These are phyloP conservation scores for Diplotaxis tenuifolia DNA, from an alignment of 345 rosid species.

Conservation along the genomic window DNA sequence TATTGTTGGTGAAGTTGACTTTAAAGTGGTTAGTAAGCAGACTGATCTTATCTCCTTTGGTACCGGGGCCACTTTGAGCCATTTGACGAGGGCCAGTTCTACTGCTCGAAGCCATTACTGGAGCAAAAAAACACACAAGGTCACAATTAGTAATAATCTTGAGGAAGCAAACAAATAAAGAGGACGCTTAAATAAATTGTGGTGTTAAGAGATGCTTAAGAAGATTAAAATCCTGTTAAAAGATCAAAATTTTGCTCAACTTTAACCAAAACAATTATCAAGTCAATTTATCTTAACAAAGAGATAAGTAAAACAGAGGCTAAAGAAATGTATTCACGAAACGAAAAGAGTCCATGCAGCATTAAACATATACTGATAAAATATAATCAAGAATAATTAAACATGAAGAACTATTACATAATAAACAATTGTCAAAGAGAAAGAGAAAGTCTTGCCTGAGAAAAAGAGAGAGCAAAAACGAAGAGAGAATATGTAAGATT, in stretches of 20 bases:
- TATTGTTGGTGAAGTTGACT: constrained; percentile 48
- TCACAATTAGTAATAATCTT: no score
- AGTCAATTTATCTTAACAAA: no score
- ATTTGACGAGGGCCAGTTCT: constrained; percentile 42
- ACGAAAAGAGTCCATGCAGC: no score
- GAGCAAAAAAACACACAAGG: not conserved
- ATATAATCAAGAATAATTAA: not conserved
- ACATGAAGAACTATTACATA: not conserved
- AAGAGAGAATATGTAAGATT: not conserved
- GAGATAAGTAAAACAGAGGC: no score
- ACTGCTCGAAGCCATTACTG: constrained; percentile 21
- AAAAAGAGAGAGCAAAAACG: not conserved
- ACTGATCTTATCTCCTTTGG: constrained; percentile 53
- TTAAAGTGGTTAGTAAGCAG: constrained; percentile 68
- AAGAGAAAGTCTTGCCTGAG: not conserved
- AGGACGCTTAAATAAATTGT: no score
- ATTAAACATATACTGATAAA: not conserved
- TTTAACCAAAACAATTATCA: no score
- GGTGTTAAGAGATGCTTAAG: no score
- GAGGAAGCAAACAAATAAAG: no score
- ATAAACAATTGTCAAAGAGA: not conserved
- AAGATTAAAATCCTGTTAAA: no score
- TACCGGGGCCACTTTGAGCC: constrained; percentile 56
- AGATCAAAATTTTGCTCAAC: no score
- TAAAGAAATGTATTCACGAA: no score